Conservation (phyloP, 2,329 filamentous ascomycete species). For the Fusarium sarcochroum region DNA sequence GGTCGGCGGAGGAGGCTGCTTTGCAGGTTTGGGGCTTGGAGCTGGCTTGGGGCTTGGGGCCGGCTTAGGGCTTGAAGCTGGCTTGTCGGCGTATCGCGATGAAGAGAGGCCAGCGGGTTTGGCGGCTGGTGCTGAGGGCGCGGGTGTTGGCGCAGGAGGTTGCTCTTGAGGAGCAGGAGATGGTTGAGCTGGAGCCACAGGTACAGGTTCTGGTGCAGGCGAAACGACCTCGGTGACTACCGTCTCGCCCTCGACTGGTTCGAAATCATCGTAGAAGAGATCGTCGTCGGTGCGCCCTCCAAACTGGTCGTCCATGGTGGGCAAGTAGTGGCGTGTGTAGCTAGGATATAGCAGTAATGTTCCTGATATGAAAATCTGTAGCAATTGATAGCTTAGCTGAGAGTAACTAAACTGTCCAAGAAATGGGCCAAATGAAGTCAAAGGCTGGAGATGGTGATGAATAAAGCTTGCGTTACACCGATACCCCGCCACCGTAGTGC, state of each 20-base stretch:
- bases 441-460: conserved; percentile 2
- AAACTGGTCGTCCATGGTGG: conserved; percentile 72
- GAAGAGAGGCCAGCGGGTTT: conserved; percentile 48
- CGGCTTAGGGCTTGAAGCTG: conserved; percentile 35
- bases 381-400: conserved; percentile 3
- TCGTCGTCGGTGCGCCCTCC: conserved; percentile 73
- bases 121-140: conserved; percentile 27
- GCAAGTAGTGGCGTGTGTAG: neutral
- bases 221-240: conserved; percentile 44
- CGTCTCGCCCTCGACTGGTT: conserved; percentile 62
- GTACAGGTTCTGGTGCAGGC: conserved; percentile 28
- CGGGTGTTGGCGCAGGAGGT: conserved; percentile 23
- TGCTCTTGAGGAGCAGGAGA: conserved; percentile 21
- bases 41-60: too few relatives aligned
- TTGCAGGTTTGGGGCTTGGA: conserved; percentile 30
- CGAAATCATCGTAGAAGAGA: conserved; percentile 74
- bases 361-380: neutral
- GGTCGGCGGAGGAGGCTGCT: conserved; percentile 34
- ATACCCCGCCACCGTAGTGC: conserved; percentile 42
- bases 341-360: neutral
- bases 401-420: neutral
- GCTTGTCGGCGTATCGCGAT: conserved; percentile 54
- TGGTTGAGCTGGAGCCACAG: conserved; percentile 17
- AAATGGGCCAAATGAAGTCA: neutral
- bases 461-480: conserved; percentile 19